A percentile compares a stretch with the other conserved stretches of the same genome.
These are phyloP conservation scores for Venturia nashicola DNA, from an alignment of 2,329 filamentous ascomycete species.

Conservation along the genomic window DNA sequence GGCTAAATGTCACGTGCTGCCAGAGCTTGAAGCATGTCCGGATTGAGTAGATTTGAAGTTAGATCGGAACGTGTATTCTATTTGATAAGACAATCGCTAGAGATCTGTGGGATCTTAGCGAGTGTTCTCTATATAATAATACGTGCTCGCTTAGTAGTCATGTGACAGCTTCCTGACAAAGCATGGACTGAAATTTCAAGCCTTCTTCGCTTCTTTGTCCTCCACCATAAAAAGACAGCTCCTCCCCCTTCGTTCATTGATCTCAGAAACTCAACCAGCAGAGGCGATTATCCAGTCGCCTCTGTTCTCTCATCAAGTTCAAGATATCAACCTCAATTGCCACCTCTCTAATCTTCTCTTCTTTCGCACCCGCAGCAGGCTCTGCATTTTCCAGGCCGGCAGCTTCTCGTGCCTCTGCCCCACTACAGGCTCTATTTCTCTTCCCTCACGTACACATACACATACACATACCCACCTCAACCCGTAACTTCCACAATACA, in stretches of 20 bases:
- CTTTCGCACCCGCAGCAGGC: conserved; percentile 35
- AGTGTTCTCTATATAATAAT: too few relatives aligned
- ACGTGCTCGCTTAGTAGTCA: too few relatives aligned
- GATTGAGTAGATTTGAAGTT: too few relatives aligned
- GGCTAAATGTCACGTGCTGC: too few relatives aligned
- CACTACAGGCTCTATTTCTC: background rate
- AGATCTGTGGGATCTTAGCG: too few relatives aligned
- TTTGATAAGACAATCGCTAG: too few relatives aligned
- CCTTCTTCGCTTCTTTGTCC: background rate
- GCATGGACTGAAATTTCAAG: background rate
- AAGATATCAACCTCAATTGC: background rate
- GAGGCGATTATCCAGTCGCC: conserved; percentile 4
- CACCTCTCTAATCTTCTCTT: conserved; percentile 3
- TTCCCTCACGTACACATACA: background rate
- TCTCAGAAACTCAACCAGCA: background rate
- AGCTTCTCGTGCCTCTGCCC: background rate
- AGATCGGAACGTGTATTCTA: too few relatives aligned
- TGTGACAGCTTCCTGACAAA: too few relatives aligned
- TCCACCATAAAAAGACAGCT: too few relatives aligned
- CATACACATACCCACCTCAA: too few relatives aligned
- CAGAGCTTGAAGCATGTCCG: background rate
- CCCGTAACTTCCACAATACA: background rate
- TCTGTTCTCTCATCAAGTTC: background rate
- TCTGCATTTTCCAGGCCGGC: conserved; percentile 22
- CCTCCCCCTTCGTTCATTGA: too few relatives aligned